phyloP scores from a whole-genome alignment of 768 basidiomycete genomes.

The Leucocoprinus sp. region DNA sequence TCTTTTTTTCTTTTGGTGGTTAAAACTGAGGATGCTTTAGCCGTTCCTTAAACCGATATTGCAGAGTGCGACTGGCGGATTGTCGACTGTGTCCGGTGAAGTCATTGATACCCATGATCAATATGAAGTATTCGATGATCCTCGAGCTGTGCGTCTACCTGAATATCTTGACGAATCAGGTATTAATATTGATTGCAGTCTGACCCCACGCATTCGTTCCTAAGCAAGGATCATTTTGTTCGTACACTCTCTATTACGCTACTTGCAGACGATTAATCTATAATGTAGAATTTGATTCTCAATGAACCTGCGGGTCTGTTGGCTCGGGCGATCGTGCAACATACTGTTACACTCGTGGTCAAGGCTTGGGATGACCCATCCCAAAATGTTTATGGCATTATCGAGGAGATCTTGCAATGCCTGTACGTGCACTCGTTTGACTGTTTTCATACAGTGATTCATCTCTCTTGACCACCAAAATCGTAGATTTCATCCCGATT shows the following conservation, averaged over 20 bases:
- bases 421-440: constrained; percentile 43
- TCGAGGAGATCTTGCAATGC: constrained; percentile 59
- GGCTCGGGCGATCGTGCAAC: constrained; percentile 61
- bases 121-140: constrained; percentile 83
- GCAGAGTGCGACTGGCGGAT: constrained; percentile 55
- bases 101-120: constrained; percentile 79
- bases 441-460: no score
- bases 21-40: constrained; percentile 23
- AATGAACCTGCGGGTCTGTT: constrained; percentile 79
- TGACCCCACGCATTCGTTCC: constrained; percentile 83
- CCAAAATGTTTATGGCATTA: constrained; percentile 44
- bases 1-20: background rate
- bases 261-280: constrained; percentile 8
- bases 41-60: constrained; percentile 78
- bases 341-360: constrained; percentile 60
- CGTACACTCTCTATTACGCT: constrained; percentile 18
- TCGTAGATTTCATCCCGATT: constrained; percentile 76
- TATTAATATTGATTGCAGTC: constrained; percentile 34
- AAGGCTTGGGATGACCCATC: constrained; percentile 77
- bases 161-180: constrained; percentile 12
- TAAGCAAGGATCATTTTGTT: constrained; percentile 87
- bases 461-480: no score
- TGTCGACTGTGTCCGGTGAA: constrained; percentile 59
- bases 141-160: constrained; percentile 48
- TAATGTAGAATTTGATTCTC: constrained; percentile 57